Base-by-base conservation (phyloP, 495 filamentous ascomycete genomes). In the Schizothecium vesticola region DNA sequence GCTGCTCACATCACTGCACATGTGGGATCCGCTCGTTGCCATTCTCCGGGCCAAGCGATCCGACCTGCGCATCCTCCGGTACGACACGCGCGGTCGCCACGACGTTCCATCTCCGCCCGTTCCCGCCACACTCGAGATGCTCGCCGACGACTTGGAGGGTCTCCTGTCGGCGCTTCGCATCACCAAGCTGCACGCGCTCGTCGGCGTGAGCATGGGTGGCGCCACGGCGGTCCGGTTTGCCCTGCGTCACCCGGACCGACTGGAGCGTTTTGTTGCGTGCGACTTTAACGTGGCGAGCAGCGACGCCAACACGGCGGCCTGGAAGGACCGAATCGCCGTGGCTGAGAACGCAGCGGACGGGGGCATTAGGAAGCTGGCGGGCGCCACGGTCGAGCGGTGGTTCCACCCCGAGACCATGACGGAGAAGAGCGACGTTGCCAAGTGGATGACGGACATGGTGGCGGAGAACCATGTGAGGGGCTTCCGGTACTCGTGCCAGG, bases 151-250 rank as follows among this genome's bases (percentile, higher is more conserved):
- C 72, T 78, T 93, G 16, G 82, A 83, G 62, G 76, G 75, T 8
- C 74, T 92, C 0, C 82, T 91, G 1, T 76, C 84, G 31, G 86
- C 85, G 5, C 79, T 92, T 60, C 83, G 88, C 26, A 87, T 91
- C 51, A 80, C 82, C 21, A 82, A 84, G 69, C 86, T 88, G 7
- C 83, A 86, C 61, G 80, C 83, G 0, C 72, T 93, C 6, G 82
- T 93, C 63, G 92, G 92, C 36, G 91, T 95, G 22, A 88, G 85
- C 33, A 88, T 93, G 77, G 92, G 92, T 69, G 92, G 91, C 57
- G 89, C 89, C 13, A 93, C 91, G 4, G 82, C 87, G 0, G 82
- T 95, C 58, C 89, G 90, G 70, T 86, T 88, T 62, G 87, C 90
- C 1, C 83, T 93, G 24, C 85, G 83, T 25, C 85, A 92, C 71